Conservation (phyloP, 2,329 filamentous ascomycete genomes). For the Alternaria rosae region DNA sequence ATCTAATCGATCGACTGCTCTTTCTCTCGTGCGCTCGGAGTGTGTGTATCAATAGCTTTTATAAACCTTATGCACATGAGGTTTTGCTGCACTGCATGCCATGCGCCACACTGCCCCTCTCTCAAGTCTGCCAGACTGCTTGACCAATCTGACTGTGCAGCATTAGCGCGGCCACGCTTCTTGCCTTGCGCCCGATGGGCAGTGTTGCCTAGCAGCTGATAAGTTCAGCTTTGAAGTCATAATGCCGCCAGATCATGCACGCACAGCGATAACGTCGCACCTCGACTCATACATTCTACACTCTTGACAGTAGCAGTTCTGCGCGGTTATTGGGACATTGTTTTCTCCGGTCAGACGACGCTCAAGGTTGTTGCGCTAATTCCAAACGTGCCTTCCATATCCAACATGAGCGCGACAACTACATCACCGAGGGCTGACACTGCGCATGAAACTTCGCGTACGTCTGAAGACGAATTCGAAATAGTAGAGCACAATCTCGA, state of each 20-base stretch:
- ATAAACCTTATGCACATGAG: too few relatives aligned
- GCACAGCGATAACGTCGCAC: background rate
- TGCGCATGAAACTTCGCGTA: background rate
- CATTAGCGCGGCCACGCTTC: background rate
- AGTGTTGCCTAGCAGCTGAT: slow-evolving; percentile 2
- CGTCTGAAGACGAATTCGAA: background rate
- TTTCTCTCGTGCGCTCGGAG: too few relatives aligned
- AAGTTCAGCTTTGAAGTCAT: background rate
- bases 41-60: too few relatives aligned
- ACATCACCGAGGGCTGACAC: background rate
- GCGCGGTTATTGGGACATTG: background rate
- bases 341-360: too few relatives aligned
- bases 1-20: background rate
- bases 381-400: background rate
- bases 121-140: background rate
- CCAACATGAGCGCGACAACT: background rate
- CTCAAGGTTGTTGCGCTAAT: background rate
- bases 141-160: background rate
- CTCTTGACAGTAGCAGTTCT: background rate
- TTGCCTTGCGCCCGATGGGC: background rate
- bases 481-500: background rate
- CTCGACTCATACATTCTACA: background rate
- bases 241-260: background rate
- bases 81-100: background rate
- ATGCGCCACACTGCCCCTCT: background rate